These are phyloP conservation scores for Primulina huaijiensis DNA, from an alignment of 257 asterid species.

Conservation along the genomic window DNA sequence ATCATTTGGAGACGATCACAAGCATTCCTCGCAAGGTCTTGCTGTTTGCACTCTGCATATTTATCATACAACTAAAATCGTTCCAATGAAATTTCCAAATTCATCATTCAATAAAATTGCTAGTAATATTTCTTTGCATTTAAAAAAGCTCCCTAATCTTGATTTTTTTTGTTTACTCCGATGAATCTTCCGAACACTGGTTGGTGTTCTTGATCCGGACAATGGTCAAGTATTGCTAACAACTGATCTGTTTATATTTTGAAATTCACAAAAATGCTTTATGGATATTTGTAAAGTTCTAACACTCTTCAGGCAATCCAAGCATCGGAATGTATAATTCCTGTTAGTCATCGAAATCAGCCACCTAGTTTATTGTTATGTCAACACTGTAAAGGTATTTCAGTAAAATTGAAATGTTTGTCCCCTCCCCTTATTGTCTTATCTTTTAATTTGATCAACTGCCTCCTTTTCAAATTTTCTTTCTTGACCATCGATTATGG, in stretches of 20 bases:
- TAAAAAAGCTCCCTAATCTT: not conserved
- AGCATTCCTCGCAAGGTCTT: slow-evolving; percentile 83
- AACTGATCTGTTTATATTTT: not conserved
- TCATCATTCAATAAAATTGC: slow-evolving; percentile 19
- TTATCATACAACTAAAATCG: slow-evolving; percentile 22
- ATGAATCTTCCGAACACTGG: not conserved
- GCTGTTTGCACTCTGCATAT: slow-evolving; percentile 22
- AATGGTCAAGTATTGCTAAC: not conserved
- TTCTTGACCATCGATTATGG: not conserved
- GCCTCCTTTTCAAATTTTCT: not conserved
- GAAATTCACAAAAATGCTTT: not conserved
- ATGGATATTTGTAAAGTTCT: not conserved
- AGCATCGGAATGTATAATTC: not conserved
- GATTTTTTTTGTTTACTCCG: slow-evolving; percentile 8
- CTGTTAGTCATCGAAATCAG: not conserved
- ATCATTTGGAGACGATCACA: slow-evolving; percentile 77
- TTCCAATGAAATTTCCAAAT: slow-evolving; percentile 2
- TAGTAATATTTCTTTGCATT: slow-evolving; percentile 2
- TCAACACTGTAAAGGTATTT: slow-evolving; percentile 4
- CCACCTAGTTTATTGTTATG: not conserved
- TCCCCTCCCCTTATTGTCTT: not conserved
- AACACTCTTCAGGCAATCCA: slow-evolving; percentile 2
- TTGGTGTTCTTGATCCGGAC: not conserved
- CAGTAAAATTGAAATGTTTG: not conserved
- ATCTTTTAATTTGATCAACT: not conserved